Evolutionary conservation across 1,284 basidiomycete species (phyloP).

Genomic region (Puccinia hordei): DNA sequence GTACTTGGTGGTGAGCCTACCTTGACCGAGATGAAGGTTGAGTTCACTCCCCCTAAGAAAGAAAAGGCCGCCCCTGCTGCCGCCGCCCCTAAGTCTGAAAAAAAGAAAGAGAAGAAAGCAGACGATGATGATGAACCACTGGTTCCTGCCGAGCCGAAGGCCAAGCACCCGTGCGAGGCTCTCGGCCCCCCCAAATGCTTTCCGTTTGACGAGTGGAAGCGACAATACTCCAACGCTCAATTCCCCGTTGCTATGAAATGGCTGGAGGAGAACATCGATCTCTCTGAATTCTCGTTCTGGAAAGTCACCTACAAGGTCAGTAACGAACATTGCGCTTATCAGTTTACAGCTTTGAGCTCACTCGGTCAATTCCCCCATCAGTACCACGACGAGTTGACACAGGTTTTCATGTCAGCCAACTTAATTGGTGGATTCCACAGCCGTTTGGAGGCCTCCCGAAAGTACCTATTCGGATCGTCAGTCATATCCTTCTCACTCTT

Average conservation of each 20-base stretch:
- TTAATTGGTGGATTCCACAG: constrained; percentile 59
- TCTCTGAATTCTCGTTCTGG: constrained; percentile 43
- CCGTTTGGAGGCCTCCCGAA: constrained; percentile 59
- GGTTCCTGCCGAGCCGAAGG: constrained; percentile 55
- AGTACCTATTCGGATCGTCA: constrained; percentile 58
- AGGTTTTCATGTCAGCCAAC: constrained; percentile 57
- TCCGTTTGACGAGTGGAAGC: constrained; percentile 60
- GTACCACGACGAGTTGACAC: constrained; percentile 56
- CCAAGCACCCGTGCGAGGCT: constrained; percentile 59
- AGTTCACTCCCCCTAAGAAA: constrained; percentile 56
- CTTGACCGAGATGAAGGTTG: constrained; percentile 54
- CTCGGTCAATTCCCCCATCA: neutral
- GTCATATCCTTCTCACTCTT: neutral
- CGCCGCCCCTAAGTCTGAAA: constrained; percentile 55
- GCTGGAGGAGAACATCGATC: constrained; percentile 59
- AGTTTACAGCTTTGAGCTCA: neutral
- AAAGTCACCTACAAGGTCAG: constrained; percentile 48
- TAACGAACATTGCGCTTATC: neutral
- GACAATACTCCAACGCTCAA: constrained; percentile 60
- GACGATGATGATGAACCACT: constrained; percentile 57
- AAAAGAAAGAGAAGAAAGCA: constrained; percentile 53
- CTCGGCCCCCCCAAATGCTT: constrained; percentile 52
- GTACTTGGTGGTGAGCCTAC: constrained; percentile 51
- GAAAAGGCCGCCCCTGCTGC: constrained; percentile 49
- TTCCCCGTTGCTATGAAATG: constrained; percentile 58